Evolutionary conservation across 768 basidiomycete genomes (phyloP), one percentile per base, ranked within the genome.

Genomic region (Tulasnella sp.): DNA sequence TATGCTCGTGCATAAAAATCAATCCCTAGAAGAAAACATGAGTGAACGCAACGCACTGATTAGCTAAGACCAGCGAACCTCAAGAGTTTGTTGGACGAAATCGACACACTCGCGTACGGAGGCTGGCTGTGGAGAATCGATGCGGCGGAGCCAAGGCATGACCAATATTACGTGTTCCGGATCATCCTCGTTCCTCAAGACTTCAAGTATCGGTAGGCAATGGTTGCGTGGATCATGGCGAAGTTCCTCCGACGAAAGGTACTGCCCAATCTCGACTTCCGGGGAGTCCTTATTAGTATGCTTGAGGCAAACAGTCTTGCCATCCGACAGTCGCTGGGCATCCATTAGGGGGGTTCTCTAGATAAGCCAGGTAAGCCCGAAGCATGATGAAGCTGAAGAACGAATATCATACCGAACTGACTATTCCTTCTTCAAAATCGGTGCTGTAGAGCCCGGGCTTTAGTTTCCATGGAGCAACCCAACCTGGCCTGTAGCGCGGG

Each of bases 21-120:
- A 75, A 37, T 42, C 79, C 79, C 79, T 80, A 31, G 2, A 41
- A 41, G 22, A 72, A 14, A 6, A 11, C 0, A 20, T 34, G 22
- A 48, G 28, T n/a, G 69, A 14, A 24, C 5, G 5, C 0, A 31
- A 6, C 6, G 34, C 14, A 8, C 34, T 12, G 18, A 54, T 73
- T 28, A 31, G n/a, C 9, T 24, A 9, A 12, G 4, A 5, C 12
- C n/a, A n/a, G n/a, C 28, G 9, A 2, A 80, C 79, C 37, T 80
- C 79, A 5, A 80, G 79, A 0, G 79, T 80, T 22, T 80, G 79
- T 3, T 75, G 40, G 8, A 80, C 41, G 73, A 80, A 73, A 31
- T 75, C 69, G 18, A 78, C 77, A 31, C 77, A 78, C 24, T 78
- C 77, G 1, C 60, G 69, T 22, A 78, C 58, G 24, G 77, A 74